Evolutionary conservation across 139 green algal species (phyloP), one percentile per base, ranked within the genome.

Genomic region (Diplosphaera chodatii): DNA sequence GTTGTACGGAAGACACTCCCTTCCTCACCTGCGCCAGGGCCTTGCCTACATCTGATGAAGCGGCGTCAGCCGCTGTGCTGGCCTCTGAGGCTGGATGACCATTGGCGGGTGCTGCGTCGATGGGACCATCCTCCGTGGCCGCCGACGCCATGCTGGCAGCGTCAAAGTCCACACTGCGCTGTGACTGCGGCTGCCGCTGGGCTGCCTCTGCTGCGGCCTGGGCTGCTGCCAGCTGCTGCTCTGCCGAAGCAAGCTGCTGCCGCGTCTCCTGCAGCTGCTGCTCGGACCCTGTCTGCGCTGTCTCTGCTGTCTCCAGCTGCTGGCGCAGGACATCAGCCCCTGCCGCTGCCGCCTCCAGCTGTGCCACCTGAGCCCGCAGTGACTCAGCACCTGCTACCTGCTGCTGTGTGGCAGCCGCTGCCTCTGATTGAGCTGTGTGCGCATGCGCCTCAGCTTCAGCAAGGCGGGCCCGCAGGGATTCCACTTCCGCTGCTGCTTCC

Each of bases 391-490:
- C 48, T 59, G 48, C 48, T 3, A 25, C 48, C 37, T 59, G 48
- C 8, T 4, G 48, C 37, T 48, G 10, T 48, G 40, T 76, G 10
- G 37, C 37, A 20, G 37, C 37, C 10, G 37, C 37, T 48, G 37
- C 37, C 37, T 48, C 37, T 48, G 37, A 48, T n/a, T 29, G 48
- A 10, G 32, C 1, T 25, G 13, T 23, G 13, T 25, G 48, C 13
- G 48, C 48, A 10, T 10, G 3, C 48, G 59, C 59, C 59, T 65
- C 25, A 33, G 59, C 59, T 22, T 32, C 27, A 4, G 28, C 27
- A 15, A 65, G 55, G 63, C 74, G 71, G 3, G 65, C 76, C 41
- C 34, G 33, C 48, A 79, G 65, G 8, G 48, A 22, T 55, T 37
- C 66, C 56, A n/a, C 10, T 64, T 55, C 33, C 37, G 69, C 33